phyloP scores from a whole-genome alignment of 768 basidiomycete species.

The Daedaleopsis nitida region DNA sequence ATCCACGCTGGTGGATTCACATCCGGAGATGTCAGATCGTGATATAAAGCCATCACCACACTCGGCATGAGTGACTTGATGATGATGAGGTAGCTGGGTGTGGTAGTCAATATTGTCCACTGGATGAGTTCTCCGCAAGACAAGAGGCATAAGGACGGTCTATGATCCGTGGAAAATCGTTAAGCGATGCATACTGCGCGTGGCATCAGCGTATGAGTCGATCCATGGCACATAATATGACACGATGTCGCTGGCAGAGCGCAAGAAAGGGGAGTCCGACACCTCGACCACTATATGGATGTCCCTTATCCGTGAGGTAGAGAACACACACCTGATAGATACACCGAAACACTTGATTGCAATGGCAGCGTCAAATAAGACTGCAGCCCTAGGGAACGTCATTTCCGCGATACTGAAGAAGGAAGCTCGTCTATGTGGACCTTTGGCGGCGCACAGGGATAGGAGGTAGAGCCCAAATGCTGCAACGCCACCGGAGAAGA shows the following conservation, averaged over 20 bases:
- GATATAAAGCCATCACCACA: constrained; percentile 82
- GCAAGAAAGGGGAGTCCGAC: too few relatives aligned
- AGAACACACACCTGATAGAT: constrained; percentile 70
- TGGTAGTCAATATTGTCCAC: neutral
- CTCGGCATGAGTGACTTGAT: constrained; percentile 93
- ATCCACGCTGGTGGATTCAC: constrained; percentile 76
- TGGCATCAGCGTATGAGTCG: neutral
- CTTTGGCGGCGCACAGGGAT: constrained; percentile 75
- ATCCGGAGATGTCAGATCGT: constrained; percentile 66
- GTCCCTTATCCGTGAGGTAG: neutral
- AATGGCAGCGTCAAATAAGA: constrained; percentile 93
- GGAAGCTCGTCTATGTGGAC: constrained; percentile 74
- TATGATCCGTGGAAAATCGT: neutral
- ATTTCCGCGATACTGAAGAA: constrained; percentile 84
- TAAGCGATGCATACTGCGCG: neutral
- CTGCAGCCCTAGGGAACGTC: constrained; percentile 85
- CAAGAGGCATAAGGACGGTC: neutral
- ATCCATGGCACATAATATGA: too few relatives aligned
- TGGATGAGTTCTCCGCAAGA: neutral
- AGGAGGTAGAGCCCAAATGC: constrained; percentile 90
- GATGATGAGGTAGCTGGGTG: constrained; percentile 81
- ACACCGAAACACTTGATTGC: constrained; percentile 98
- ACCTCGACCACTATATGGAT: too few relatives aligned
- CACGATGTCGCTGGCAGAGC: too few relatives aligned
- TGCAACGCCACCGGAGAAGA: constrained; percentile 74